Conservation (phyloP, 805 yeast species). For the Starmerella stigmatis region DNA sequence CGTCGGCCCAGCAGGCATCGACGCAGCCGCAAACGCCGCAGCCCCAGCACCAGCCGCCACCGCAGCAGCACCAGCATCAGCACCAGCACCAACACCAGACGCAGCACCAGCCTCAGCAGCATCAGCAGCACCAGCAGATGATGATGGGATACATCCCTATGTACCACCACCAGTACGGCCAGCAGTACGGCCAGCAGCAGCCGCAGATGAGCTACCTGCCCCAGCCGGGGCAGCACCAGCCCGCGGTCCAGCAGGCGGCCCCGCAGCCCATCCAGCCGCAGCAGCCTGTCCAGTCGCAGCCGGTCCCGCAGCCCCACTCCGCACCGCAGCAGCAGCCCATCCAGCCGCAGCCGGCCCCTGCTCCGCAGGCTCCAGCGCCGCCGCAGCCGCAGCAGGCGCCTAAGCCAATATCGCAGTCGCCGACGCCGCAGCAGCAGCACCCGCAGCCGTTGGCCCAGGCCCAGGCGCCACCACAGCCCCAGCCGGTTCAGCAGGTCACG, state of each 20-base stretch:
- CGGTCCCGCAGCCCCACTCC: constrained; percentile 11
- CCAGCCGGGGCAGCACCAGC: constrained; percentile 10
- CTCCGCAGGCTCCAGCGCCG: too few relatives aligned
- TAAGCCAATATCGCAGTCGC: constrained; percentile 8
- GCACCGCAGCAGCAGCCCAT: constrained; percentile 10
- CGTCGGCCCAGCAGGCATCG: too few relatives aligned
- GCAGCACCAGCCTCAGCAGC: background rate
- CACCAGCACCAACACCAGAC: constrained; percentile 9
- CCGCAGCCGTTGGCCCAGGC: constrained; percentile 9
- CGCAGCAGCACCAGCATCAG: constrained; percentile 13
- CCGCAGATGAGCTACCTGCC: constrained; percentile 12
- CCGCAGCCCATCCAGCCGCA: constrained; percentile 13
- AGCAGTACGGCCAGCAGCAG: constrained; percentile 11
- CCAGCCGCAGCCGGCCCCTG: constrained; percentile 3
- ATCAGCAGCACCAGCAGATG: constrained; percentile 13
- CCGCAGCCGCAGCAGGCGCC: constrained; percentile 10
- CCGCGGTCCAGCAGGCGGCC: constrained; percentile 12
- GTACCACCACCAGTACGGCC: constrained; percentile 20
- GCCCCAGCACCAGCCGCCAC: constrained; percentile 8
- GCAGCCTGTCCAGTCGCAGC: constrained; percentile 3
- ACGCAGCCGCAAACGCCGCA: constrained; percentile 14
- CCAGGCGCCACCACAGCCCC: constrained; percentile 10
- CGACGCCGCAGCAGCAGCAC: constrained; percentile 11
- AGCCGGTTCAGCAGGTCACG: constrained; percentile 4
- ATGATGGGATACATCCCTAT: constrained; percentile 23